These are phyloP conservation scores for Blastocystis sp. DNA, from an alignment of 352 stramenopile species.

Conservation along the genomic window DNA sequence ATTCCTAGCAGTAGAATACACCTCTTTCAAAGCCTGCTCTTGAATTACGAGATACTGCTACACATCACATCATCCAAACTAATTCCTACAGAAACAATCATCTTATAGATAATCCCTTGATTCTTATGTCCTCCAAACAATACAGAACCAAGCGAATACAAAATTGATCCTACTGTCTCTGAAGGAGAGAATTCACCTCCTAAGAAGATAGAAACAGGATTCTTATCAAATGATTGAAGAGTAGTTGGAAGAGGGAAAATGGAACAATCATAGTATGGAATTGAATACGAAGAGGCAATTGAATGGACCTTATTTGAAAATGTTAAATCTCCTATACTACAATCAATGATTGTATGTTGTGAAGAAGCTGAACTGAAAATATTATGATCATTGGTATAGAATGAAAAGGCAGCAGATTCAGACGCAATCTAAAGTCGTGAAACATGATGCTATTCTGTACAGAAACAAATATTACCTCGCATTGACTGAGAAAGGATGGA, in stretches of 20 bases:
- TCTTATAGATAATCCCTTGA: slow-evolving; percentile 56
- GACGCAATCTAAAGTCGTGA: not conserved
- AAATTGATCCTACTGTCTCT: not conserved
- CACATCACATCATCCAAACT: not conserved
- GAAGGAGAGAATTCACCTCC: slow-evolving; percentile 12
- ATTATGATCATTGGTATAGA: slow-evolving; percentile 14
- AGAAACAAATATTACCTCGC: slow-evolving; percentile 25
- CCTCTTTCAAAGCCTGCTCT: slow-evolving; percentile 53
- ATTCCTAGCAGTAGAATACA: slow-evolving; percentile 29
- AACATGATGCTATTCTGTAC: not conserved
- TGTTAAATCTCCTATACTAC: slow-evolving; percentile 24
- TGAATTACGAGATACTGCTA: slow-evolving; percentile 56
- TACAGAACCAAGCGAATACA: not conserved
- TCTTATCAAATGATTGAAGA: slow-evolving; percentile 54
- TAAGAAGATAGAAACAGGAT: slow-evolving; percentile 3
- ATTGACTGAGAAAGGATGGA: not conserved
- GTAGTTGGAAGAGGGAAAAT: slow-evolving; percentile 20
- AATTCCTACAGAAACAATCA: slow-evolving; percentile 24
- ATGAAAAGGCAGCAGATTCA: not conserved
- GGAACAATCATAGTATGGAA: slow-evolving; percentile 39
- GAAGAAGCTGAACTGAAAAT: not conserved
- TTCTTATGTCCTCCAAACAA: slow-evolving; percentile 35
- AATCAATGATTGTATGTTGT: slow-evolving; percentile 14
- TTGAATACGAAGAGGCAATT: not conserved
- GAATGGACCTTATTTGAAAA: slow-evolving; percentile 29